These are phyloP conservation scores for Pichia sp. DNA, from an alignment of 1,139 yeast species.

Conservation along the genomic window DNA sequence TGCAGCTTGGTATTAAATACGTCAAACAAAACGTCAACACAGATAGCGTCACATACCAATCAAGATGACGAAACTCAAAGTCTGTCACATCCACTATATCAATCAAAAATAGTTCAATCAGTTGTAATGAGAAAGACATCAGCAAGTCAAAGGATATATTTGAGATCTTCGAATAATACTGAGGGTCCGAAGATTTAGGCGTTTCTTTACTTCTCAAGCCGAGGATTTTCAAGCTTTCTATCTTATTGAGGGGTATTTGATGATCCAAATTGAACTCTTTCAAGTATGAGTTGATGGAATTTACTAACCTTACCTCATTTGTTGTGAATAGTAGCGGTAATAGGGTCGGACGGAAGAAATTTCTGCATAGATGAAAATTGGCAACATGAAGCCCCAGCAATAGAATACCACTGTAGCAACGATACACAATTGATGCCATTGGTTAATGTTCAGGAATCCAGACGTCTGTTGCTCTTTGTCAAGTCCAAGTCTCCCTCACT, in stretches of 20 bases:
- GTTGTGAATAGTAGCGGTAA: conserved; percentile 14
- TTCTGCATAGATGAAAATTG: conserved; percentile 7
- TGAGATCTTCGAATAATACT: background rate
- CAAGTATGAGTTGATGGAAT: conserved; percentile 14
- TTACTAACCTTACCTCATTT: conserved; percentile 2
- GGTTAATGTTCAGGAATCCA: background rate
- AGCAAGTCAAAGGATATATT: conserved; percentile 23
- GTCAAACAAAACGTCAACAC: conserved; percentile 22
- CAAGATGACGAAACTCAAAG: conserved; percentile 18
- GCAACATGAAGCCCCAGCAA: conserved; percentile 2
- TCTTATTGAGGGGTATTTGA: conserved; percentile 4
- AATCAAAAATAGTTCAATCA: conserved; percentile 26
- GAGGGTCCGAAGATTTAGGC: background rate
- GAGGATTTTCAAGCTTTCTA: background rate
- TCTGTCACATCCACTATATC: conserved; percentile 26
- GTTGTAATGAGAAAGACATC: conserved; percentile 26
- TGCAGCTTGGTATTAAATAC: conserved; percentile 27
- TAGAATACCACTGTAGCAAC: conserved; percentile 2
- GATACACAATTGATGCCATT: conserved; percentile 2
- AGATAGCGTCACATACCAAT: conserved; percentile 28
- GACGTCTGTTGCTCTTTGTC: too few species aligned
- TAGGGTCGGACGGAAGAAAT: conserved; percentile 13
- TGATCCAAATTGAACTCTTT: conserved; percentile 11
- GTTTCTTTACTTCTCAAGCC: background rate
- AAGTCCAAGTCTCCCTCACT: too few species aligned